These are phyloP conservation scores for Curvularia spicifera DNA, from an alignment of 2,329 filamentous ascomycete species.

Conservation along the genomic window DNA sequence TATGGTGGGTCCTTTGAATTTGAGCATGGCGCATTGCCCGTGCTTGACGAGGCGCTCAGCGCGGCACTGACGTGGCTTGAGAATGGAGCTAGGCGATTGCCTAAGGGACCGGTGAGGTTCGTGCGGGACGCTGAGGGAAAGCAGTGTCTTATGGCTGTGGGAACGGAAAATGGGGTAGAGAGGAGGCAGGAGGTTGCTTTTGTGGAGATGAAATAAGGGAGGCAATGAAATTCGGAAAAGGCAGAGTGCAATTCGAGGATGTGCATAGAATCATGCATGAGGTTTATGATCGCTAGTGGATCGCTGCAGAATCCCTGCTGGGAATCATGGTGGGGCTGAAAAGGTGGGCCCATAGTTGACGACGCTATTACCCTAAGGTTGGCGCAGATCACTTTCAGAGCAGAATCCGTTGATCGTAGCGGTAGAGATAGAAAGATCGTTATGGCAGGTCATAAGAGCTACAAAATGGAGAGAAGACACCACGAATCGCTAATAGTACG, in stretches of 20 bases:
- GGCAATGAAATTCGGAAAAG: not conserved
- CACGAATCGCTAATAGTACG: no score
- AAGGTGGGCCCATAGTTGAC: not conserved
- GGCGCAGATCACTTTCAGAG: not conserved
- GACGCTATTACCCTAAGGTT: not conserved
- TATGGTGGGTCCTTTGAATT: not conserved
- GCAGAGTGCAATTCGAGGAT: not conserved
- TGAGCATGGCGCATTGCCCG: not conserved
- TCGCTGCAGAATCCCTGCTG: not conserved
- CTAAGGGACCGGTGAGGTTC: not conserved
- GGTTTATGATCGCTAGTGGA: not conserved
- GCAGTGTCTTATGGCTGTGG: not conserved
- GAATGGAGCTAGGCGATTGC: not conserved
- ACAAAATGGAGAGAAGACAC: no score
- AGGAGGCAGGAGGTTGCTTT: not conserved
- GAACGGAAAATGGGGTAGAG: not conserved
- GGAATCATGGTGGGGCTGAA: not conserved
- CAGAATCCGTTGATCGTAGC: not conserved
- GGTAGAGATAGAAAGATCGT: not conserved
- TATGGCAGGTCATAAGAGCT: no score
- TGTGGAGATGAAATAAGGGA: not conserved
- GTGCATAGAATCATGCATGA: not conserved
- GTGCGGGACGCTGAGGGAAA: not conserved
- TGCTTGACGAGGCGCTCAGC: not conserved
- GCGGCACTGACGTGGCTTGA: not conserved